Base-by-base conservation (phyloP, 139 green algal genomes). In the Deuterostichococcus epilithicus region DNA sequence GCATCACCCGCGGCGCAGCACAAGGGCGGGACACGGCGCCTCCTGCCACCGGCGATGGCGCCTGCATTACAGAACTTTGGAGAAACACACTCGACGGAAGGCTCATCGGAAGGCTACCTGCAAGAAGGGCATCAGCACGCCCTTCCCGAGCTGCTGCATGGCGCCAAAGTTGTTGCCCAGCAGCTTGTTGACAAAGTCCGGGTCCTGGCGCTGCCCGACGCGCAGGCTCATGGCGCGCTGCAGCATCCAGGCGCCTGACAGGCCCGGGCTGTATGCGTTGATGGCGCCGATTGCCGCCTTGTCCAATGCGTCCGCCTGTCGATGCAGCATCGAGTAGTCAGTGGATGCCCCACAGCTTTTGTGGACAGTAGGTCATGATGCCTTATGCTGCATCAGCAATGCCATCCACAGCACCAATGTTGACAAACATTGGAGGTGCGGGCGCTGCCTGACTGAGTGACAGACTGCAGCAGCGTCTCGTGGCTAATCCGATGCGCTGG, bases 211-310 rank as follows among this genome's bases (percentile, higher is more conserved):
- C 69, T 75, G 60, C 4, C 65, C 77, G 1, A 77, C 68, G 23
- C 80, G 82, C 38, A 94, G 85, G 26, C 77, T 91, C 94, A 98
- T 98, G 22, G 93, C 91, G 0, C 87, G 85, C 85, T 98, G 94
- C 76, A 97, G 85, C 86, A 97, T 94, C 91, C 90, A 95, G 1
- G 91, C 85, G n/a, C 76, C 73, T 59, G 77, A 85, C 35, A 93
- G 79, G 0, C 82, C 74, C 5, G 90, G 85, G 65, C 90, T 91
- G 89, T 94, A 96, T 10, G 73, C 37, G 92, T 79, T 84, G 72
- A 82, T 75, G n/a, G 65, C 32, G 0, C n/a, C 65, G 71, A 82
- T 28, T 0, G 77, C 60, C 77, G n/a, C 52, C 59, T 76, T 78
- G 67, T 89, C 85, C 69, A 90, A 35, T 18, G 80, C 58, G 32